Conservation (phyloP, 371 early-diverging fungal species). For the Apophysomyces ossiformis region DNA sequence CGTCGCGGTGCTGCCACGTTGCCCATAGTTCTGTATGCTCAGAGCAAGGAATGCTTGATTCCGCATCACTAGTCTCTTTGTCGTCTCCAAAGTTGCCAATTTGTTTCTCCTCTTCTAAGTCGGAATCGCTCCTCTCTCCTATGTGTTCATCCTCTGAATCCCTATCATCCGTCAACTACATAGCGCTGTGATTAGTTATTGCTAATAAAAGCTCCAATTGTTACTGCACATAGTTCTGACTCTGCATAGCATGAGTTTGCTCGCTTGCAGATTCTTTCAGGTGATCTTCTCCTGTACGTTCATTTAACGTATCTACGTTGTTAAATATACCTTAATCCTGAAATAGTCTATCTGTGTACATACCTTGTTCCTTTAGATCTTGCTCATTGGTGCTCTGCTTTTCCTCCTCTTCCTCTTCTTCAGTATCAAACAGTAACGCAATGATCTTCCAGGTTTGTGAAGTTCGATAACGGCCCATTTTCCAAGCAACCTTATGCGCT, state of each 20-base stretch:
- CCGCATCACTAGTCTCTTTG: conserved; percentile 2
- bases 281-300: not conserved
- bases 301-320: not conserved
- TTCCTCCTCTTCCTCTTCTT: conserved; percentile 31
- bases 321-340: not conserved
- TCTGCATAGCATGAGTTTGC: not conserved
- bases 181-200: not conserved
- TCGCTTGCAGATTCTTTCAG: not conserved
- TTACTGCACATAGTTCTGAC: not conserved
- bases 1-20: conserved; percentile 61
- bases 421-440: conserved; percentile 61
- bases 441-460: conserved; percentile 84
- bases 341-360: not conserved
- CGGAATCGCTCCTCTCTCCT: not conserved
- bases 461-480: conserved; percentile 66
- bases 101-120: not conserved
- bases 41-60: conserved; percentile 13
- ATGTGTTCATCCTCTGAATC: conserved; percentile 3
- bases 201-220: not conserved
- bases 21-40: conserved; percentile 40
- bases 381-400: conserved; percentile 13
- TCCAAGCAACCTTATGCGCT: conserved; percentile 57
- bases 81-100: not conserved
- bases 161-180: conserved; percentile 1
- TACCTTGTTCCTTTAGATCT: not conserved